Evolutionary conservation across 306 rosid species (phyloP).

Genomic region (Glycine tomentella): DNA sequence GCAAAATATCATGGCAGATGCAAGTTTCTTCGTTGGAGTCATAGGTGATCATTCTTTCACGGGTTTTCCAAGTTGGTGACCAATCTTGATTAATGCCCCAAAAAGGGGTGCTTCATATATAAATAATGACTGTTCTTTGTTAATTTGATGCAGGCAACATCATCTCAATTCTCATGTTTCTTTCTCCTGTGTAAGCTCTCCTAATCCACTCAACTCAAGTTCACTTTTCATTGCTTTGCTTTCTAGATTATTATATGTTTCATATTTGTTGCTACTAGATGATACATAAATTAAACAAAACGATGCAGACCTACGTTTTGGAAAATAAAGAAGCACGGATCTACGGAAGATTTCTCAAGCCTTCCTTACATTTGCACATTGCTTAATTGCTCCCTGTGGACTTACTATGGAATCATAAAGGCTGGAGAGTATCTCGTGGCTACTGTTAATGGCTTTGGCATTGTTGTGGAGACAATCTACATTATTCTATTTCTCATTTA

Average conservation of each 20-base stretch:
- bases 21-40: conserved; percentile 62
- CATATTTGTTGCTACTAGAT: background rate
- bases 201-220: background rate
- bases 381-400: conserved; percentile 68
- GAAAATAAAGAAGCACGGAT: conserved; percentile 52
- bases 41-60: conserved; percentile 46
- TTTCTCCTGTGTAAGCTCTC: conserved; percentile 69
- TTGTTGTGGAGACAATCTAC: conserved; percentile 56
- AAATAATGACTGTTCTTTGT: background rate
- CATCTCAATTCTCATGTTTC: conserved; percentile 74
- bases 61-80: background rate
- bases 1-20: conserved; percentile 50
- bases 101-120: background rate
- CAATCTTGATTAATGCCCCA: background rate
- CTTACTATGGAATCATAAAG: conserved; percentile 71
- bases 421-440: conserved; percentile 64
- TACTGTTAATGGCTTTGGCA: conserved; percentile 72
- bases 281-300: no score
- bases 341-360: conserved; percentile 71
- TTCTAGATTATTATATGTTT: no score
- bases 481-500: conserved; percentile 60
- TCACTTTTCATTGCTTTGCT: background rate
- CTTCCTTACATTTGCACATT: conserved; percentile 77
- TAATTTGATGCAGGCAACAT: conserved; percentile 60
- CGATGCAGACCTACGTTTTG: conserved; percentile 59